phyloP scores from a whole-genome alignment of 1,284 basidiomycete species.

The Marasmius sp. region DNA sequence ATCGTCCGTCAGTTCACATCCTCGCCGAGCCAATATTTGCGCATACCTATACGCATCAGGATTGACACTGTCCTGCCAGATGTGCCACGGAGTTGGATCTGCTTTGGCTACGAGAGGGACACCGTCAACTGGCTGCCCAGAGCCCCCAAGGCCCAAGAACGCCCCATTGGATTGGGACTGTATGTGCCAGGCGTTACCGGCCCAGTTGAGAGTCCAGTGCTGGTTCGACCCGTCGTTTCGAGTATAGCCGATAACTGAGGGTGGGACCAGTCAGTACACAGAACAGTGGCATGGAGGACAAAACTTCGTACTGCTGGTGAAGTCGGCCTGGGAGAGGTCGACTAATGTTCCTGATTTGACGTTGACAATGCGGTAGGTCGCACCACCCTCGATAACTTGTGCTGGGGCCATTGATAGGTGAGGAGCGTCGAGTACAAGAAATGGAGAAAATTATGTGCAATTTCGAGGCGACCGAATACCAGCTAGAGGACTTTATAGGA shows the following conservation, averaged over 20 bases:
- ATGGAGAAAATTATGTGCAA: neutral
- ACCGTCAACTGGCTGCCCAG: constrained; percentile 2
- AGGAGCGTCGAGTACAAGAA: neutral
- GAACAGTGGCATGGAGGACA: neutral
- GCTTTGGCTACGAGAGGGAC: constrained; percentile 8
- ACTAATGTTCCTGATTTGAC: constrained; percentile 13
- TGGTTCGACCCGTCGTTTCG: constrained; percentile 6
- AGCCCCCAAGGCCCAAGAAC: constrained; percentile 9
- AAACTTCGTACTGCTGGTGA: constrained; percentile 8
- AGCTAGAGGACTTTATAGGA: too few species aligned
- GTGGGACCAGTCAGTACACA: neutral
- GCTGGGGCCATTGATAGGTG: neutral
- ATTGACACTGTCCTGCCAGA: constrained; percentile 16
- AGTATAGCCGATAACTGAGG: constrained; percentile 12
- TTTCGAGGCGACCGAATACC: neutral
- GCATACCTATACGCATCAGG: constrained; percentile 11
- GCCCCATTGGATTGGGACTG: constrained; percentile 6
- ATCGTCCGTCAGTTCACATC: neutral
- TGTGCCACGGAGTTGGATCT: constrained; percentile 14
- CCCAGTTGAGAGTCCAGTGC: constrained; percentile 14
- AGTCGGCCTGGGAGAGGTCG: constrained; percentile 14
- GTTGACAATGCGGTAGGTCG: constrained; percentile 14
- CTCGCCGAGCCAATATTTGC: neutral
- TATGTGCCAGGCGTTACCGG: constrained; percentile 12
- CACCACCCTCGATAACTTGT: constrained; percentile 8